Evolutionary conservation across 1,284 basidiomycete species (phyloP).

Genomic region (Leucocoprinus gongylophorus): DNA sequence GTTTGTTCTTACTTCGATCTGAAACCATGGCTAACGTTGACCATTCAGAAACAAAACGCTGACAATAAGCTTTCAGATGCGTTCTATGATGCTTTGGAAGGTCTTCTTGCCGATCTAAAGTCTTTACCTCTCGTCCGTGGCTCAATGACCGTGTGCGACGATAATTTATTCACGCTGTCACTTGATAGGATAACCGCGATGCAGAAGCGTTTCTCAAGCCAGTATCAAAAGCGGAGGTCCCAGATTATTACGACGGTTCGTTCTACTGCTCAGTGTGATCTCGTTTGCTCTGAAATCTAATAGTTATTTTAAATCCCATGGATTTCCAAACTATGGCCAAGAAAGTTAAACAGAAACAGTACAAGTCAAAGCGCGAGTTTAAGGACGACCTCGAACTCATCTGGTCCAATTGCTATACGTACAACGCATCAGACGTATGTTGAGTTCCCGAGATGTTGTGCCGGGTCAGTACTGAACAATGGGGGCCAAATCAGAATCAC

Average conservation of each 20-base stretch:
- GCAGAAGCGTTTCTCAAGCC: slow-evolving; percentile 86
- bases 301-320: slow-evolving; percentile 90
- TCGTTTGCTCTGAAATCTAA: slow-evolving; percentile 9
- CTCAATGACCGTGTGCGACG: slow-evolving; percentile 45
- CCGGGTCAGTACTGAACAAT: slow-evolving; percentile 4
- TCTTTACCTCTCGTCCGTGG: slow-evolving; percentile 42
- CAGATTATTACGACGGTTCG: slow-evolving; percentile 84
- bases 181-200: slow-evolving; percentile 72
- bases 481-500: slow-evolving; percentile 43
- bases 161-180: slow-evolving; percentile 14
- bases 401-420: slow-evolving; percentile 92
- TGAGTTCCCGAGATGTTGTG: neutral
- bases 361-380: slow-evolving; percentile 94
- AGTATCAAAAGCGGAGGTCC: slow-evolving; percentile 79
- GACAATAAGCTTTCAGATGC: slow-evolving; percentile 79
- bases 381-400: slow-evolving; percentile 92
- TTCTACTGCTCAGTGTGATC: slow-evolving; percentile 13
- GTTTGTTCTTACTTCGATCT: slow-evolving; percentile 24
- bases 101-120: slow-evolving; percentile 76
- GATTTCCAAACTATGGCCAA: slow-evolving; percentile 89
- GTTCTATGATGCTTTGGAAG: slow-evolving; percentile 89
- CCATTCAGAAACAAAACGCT: slow-evolving; percentile 40
- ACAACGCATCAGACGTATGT: slow-evolving; percentile 85
- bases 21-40: slow-evolving; percentile 13
- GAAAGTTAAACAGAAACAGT: slow-evolving; percentile 86